These are phyloP conservation scores for Starmerella powellii DNA, from an alignment of 805 yeast genomes.

Conservation along the genomic window DNA sequence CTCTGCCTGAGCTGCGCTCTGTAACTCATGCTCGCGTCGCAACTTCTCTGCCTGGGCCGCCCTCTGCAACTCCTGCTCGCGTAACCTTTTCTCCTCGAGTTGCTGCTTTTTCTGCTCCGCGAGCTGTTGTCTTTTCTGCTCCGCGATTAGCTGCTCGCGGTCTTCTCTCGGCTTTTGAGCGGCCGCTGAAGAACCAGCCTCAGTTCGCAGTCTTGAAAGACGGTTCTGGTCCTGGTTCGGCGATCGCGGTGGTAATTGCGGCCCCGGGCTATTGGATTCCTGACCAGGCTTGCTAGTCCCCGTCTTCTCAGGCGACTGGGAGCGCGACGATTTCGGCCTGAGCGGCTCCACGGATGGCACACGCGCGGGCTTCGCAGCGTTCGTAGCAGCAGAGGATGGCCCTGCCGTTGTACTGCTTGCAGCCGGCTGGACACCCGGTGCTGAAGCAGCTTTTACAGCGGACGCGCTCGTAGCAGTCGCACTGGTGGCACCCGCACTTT, in stretches of 20 bases:
- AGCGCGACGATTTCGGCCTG: background rate
- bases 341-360: background rate
- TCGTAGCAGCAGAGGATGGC: no score
- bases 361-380: no score
- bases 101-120: no score
- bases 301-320: no score
- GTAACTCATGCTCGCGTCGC: slow-evolving; percentile 1
- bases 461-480: no score
- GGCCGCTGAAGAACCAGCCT: no score
- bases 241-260: background rate
- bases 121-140: background rate
- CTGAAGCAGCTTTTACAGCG: no score
- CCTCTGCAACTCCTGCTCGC: no score
- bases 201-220: background rate
- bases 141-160: background rate
- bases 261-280: background rate
- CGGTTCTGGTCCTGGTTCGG: background rate
- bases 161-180: background rate
- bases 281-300: no score
- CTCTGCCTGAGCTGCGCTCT: background rate
- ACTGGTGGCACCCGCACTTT: background rate
- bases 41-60: background rate
- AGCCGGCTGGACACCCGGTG: no score
- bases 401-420: background rate
- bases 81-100: no score